These are phyloP conservation scores for Sugiyamaella valdiviana DNA, from an alignment of 805 yeast species.

Conservation along the genomic window DNA sequence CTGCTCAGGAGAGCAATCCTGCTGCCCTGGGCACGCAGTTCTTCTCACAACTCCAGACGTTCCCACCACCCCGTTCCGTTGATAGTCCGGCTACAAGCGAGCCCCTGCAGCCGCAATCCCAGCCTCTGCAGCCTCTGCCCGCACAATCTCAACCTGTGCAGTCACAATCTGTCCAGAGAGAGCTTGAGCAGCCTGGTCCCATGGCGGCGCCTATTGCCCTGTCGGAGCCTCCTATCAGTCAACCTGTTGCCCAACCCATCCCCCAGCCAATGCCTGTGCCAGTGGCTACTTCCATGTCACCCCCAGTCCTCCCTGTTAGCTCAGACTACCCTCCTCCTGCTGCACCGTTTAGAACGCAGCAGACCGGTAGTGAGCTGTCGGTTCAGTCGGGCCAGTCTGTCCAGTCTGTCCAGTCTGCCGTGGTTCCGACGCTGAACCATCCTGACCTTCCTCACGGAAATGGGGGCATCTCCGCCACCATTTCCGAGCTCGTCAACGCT, in stretches of 20 bases:
- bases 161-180: too few relatives aligned
- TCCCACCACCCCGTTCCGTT: conserved; percentile 1
- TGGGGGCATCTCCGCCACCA: conserved; percentile 55
- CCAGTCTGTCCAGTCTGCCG: conserved; percentile 12
- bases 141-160: not conserved
- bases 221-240: not conserved
- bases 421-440: conserved; percentile 17
- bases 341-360: not conserved
- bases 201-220: not conserved
- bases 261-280: not conserved
- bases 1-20: not conserved
- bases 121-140: not conserved
- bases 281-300: not conserved
- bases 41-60: conserved; percentile 16
- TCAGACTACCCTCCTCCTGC: not conserved
- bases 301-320: not conserved
- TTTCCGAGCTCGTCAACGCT: conserved; percentile 82
- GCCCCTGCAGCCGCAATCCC: not conserved
- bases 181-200: too few relatives aligned
- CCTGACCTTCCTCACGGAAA: conserved; percentile 26
- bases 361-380: not conserved
- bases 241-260: not conserved
- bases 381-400: conserved; percentile 21
- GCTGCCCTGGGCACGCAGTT: conserved; percentile 9
- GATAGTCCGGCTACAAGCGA: not conserved